Conservation (phyloP, 345 rosid species). For the Cochlearia excelsa region DNA sequence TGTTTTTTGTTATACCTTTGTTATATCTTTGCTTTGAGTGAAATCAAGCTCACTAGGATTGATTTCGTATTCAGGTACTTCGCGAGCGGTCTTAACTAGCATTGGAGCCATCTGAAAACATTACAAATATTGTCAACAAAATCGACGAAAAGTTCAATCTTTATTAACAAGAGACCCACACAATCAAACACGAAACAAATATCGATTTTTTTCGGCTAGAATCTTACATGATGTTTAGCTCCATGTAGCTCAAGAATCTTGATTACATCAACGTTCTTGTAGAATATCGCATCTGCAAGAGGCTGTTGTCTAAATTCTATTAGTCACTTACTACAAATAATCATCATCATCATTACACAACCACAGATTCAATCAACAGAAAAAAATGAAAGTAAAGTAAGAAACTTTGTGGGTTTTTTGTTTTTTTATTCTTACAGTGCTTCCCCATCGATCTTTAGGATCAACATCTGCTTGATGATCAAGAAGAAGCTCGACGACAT, state of each 20-base stretch:
- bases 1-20: conserved; percentile 49
- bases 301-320: conserved; percentile 55
- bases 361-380: neutral
- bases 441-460: conserved; percentile 85
- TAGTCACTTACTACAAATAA: conserved; percentile 18
- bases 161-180: neutral
- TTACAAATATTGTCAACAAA: neutral
- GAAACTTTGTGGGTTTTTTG: neutral
- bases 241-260: conserved; percentile 75
- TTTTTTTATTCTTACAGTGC: conserved; percentile 60
- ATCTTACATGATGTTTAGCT: conserved; percentile 71
- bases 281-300: conserved; percentile 84
- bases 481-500: conserved; percentile 60
- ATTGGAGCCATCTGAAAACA: conserved; percentile 73
- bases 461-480: conserved; percentile 55
- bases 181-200: neutral
- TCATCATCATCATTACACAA: conserved; percentile 2
- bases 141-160: conserved; percentile 3
- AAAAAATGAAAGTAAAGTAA: neutral
- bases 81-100: conserved; percentile 81
- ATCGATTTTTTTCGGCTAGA: conserved; percentile 9
- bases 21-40: conserved; percentile 63
- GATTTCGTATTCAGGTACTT: conserved; percentile 94
- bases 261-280: conserved; percentile 73
- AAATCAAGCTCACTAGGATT: conserved; percentile 71